Evolutionary conservation across 805 yeast genomes (phyloP).

Genomic region (Barnettozyma wickerhamii): DNA sequence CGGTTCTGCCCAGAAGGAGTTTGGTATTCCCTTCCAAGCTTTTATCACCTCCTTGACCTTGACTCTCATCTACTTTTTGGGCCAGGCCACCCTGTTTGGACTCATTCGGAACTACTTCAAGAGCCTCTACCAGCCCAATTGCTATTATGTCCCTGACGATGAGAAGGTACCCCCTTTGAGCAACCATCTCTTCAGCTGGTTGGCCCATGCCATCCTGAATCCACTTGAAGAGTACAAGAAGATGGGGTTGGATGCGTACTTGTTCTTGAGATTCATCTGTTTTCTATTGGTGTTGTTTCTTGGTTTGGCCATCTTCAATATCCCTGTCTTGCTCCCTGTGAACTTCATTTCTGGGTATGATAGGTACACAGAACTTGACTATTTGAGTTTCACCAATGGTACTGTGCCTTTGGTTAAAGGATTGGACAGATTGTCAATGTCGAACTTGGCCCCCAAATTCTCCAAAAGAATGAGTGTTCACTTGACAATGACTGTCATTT

Average conservation of each 20-base stretch:
- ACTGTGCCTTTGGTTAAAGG: slow-evolving; percentile 34
- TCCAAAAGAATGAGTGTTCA: slow-evolving; percentile 55
- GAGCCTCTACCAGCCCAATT: slow-evolving; percentile 52
- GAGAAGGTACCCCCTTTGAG: slow-evolving; percentile 36
- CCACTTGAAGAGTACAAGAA: slow-evolving; percentile 41
- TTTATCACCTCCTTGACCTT: slow-evolving; percentile 52
- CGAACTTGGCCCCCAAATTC: slow-evolving; percentile 56
- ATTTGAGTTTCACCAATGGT: slow-evolving; percentile 21
- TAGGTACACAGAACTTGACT: slow-evolving; percentile 16
- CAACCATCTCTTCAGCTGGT: slow-evolving; percentile 53
- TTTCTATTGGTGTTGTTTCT: slow-evolving; percentile 48
- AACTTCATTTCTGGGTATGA: slow-evolving; percentile 38
- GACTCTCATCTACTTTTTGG: slow-evolving; percentile 47
- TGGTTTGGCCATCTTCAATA: slow-evolving; percentile 47
- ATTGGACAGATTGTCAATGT: slow-evolving; percentile 65
- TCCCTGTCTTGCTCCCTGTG: slow-evolving; percentile 61
- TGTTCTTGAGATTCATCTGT: slow-evolving; percentile 58
- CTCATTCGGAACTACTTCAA: slow-evolving; percentile 32
- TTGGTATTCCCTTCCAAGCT: slow-evolving; percentile 54
- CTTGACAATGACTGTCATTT: slow-evolving; percentile 51
- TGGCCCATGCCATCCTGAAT: slow-evolving; percentile 36
- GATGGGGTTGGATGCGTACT: slow-evolving; percentile 71
- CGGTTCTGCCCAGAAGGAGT: slow-evolving; percentile 53
- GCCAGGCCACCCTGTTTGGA: slow-evolving; percentile 45
- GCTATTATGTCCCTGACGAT: slow-evolving; percentile 35